Percentiles rank a stretch among this genome's conserved stretches.
Conservation (phyloP, 768 basidiomycete species). For the Suillus subluteus region DNA sequence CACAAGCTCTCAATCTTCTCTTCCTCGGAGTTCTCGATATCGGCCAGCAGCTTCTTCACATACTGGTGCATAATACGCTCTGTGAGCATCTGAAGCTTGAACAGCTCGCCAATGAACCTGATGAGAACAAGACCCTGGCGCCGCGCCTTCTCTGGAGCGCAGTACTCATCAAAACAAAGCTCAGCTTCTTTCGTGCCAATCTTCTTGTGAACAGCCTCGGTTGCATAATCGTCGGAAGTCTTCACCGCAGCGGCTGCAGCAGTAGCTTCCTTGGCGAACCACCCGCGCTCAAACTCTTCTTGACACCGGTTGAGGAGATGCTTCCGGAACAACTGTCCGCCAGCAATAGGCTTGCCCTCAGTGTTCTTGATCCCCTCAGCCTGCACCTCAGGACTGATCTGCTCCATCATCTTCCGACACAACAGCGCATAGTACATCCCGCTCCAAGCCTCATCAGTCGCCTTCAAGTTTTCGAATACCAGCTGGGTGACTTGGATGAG, state of each 20-base stretch:
- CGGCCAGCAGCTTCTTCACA: no score
- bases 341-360: no score
- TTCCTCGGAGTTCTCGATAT: conserved; percentile 27
- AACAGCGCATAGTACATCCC: conserved; percentile 87
- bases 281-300: no score
- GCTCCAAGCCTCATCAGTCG: conserved; percentile 94
- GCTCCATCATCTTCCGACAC: no score
- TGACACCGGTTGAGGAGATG: no score
- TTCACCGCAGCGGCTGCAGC: conserved; percentile 56
- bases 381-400: no score
- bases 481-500: conserved; percentile 95
- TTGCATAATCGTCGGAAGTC: background rate
- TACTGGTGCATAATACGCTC: no score
- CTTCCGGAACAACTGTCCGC: no score
- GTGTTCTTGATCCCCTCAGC: no score
- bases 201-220: conserved; percentile 64
- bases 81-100: conserved; percentile 83
- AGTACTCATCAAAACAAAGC: conserved; percentile 95
- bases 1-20: conserved; percentile 48
- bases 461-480: conserved; percentile 83
- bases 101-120: conserved; percentile 97
- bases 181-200: conserved; percentile 59
- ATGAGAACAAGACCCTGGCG: conserved; percentile 95
- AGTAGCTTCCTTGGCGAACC: conserved; percentile 82
- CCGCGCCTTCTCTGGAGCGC: conserved; percentile 95